Evolutionary conservation across 2,329 filamentous ascomycete genomes (phyloP), one percentile per base, ranked within the genome.

Genomic region (Pseudogymnoascus sp.): DNA sequence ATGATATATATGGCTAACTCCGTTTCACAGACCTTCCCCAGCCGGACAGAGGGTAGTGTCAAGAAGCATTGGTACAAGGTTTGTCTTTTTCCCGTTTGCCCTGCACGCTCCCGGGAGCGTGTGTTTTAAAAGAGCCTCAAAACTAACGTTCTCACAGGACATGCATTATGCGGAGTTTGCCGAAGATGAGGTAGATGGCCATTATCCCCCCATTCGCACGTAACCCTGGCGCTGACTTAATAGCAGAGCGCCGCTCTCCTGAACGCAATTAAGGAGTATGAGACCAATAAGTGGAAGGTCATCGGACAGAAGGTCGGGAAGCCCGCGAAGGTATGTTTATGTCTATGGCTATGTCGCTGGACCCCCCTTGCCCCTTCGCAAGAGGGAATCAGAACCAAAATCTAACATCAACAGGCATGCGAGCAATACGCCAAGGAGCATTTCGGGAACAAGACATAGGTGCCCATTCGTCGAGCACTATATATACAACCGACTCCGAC

Each of bases 61-160:
- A 99, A 97, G 80, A 99, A 97, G 76, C 94, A 99, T 73, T 99
- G 94, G 92, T 97, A 99, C 75, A 97, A 97, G 82, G 90, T 90
- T 77, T 60, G 75, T 65, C 30, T 3, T 28, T 28, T 15, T 19
- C 28, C 15, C 34, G 28, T 38, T 28, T 37, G 30, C n/a, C 37
- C 55, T 28, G 6, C 28, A 30, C 2, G 21, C 26, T 59, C 38
- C 38, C 38, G 38, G 10, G 38, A 41, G 38, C 19, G 19, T 41
- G 38, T 23, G 38, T 41, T 41, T 41, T 41, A 7, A 13, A 13
- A 41, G 38, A 38, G 13, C 26, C 13, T n/a, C 37, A 37, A 23
- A 28, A 60, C 64, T 66, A 61, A 65, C 60, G 30, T 41, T 58
- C 28, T 45, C 61, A 62, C 69, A 94, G 89, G 94, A 99, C 69